These are phyloP conservation scores for Amanita exitialis DNA, from an alignment of 768 basidiomycete genomes.

Conservation along the genomic window DNA sequence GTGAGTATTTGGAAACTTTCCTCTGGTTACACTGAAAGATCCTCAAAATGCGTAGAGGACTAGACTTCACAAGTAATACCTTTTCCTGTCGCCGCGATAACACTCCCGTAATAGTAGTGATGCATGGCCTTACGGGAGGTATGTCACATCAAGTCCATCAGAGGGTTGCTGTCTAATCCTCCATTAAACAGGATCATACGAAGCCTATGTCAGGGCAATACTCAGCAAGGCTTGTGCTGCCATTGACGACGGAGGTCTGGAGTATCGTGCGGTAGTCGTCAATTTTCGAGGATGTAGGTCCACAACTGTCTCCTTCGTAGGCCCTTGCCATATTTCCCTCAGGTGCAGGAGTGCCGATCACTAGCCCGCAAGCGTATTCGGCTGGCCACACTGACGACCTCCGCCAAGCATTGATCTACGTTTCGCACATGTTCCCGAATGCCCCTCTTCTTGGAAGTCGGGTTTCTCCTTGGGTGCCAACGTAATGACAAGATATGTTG, in stretches of 20 bases:
- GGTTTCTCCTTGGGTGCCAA: constrained; percentile 94
- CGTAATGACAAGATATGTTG: constrained; percentile 82
- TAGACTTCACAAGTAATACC: constrained; percentile 52
- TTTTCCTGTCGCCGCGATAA: constrained; percentile 25
- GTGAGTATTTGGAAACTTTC: constrained; percentile 23
- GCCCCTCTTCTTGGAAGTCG: constrained; percentile 80
- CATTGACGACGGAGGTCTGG: constrained; percentile 72
- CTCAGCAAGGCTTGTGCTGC: constrained; percentile 64
- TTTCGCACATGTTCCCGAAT: constrained; percentile 60
- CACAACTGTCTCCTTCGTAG: constrained; percentile 6
- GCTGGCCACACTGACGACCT: constrained; percentile 88
- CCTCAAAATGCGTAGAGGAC: constrained; percentile 29
- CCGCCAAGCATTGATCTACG: constrained; percentile 69
- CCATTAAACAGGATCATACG: constrained; percentile 62
- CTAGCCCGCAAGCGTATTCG: constrained; percentile 75
- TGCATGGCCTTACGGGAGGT: constrained; percentile 50
- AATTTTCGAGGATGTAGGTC: constrained; percentile 87
- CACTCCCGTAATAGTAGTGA: constrained; percentile 46
- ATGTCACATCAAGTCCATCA: not conserved
- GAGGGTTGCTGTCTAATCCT: not conserved
- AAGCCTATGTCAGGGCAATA: constrained; percentile 81
- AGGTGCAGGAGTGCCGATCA: constrained; percentile 84
- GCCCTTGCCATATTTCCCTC: constrained; percentile 10
- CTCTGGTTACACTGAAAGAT: not conserved
- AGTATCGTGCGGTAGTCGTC: constrained; percentile 83